Evolutionary conservation across 2,329 filamentous ascomycete genomes (phyloP).

Genomic region (Atkinsonella hypoxylon): DNA sequence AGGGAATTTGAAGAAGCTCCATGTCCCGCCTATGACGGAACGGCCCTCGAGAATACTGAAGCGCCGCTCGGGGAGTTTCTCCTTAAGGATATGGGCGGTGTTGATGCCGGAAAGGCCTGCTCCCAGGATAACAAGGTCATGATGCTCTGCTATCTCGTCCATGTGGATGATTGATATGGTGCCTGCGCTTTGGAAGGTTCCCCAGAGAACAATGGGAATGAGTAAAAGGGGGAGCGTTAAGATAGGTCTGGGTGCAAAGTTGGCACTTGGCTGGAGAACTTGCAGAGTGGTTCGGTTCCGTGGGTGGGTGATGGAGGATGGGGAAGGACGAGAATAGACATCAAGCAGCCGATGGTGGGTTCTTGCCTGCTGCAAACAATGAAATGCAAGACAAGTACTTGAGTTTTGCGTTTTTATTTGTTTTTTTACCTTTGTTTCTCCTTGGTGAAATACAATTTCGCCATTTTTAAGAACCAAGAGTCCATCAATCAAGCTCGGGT

Average conservation of each 20-base stretch:
- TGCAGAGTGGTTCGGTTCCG: too few relatives aligned
- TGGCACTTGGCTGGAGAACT: too few relatives aligned
- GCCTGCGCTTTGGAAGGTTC: not conserved
- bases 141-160: conserved; percentile 11
- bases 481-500: too few relatives aligned
- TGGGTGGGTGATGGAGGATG: too few relatives aligned
- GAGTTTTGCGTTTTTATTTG: too few relatives aligned
- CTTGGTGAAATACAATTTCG: too few relatives aligned
- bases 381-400: too few relatives aligned
- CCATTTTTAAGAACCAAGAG: too few relatives aligned
- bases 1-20: conserved; percentile 67
- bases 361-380: too few relatives aligned
- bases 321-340: too few relatives aligned
- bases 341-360: too few relatives aligned
- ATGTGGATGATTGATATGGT: not conserved
- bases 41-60: conserved; percentile 60
- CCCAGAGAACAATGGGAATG: not conserved
- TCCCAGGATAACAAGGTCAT: conserved; percentile 54
- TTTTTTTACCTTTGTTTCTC: too few relatives aligned
- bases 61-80: conserved; percentile 38
- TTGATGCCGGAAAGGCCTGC: conserved; percentile 67
- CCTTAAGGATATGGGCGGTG: conserved; percentile 53
- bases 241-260: not conserved
- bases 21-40: conserved; percentile 58
- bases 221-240: not conserved